Conservation (phyloP, 2,329 filamentous ascomycete species). For the Aschersonia sp. region DNA sequence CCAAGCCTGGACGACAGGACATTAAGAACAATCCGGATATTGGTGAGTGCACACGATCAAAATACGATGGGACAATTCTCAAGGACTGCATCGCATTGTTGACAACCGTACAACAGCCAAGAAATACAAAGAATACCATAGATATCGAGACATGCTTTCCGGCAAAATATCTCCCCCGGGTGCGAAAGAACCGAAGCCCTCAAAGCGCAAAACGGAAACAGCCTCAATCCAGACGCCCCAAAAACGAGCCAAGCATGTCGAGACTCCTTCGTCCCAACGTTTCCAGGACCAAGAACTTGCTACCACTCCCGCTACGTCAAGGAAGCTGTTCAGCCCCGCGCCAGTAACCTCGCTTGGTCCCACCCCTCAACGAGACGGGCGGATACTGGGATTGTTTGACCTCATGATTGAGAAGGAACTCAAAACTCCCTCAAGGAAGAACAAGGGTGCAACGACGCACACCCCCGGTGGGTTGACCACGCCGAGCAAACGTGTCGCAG, state of each 20-base stretch:
- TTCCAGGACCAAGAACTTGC: constrained; percentile 27
- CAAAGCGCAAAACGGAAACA: constrained; percentile 27
- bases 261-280: constrained; percentile 31
- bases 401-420: constrained; percentile 38
- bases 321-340: constrained; percentile 45
- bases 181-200: constrained; percentile 11
- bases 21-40: constrained; percentile 62
- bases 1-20: constrained; percentile 58
- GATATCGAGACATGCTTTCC: constrained; percentile 41
- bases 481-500: background rate
- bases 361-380: constrained; percentile 67
- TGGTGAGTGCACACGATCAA: constrained; percentile 29
- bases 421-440: constrained; percentile 33
- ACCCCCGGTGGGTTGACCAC: constrained; percentile 1
- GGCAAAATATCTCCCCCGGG: constrained; percentile 31
- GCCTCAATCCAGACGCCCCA: constrained; percentile 28
- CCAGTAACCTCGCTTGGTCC: constrained; percentile 54
- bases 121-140: constrained; percentile 68
- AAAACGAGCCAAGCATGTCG: constrained; percentile 31
- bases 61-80: background rate
- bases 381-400: constrained; percentile 66
- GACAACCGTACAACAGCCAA: constrained; percentile 27
- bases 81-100: background rate
- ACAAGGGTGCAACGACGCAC: constrained; percentile 4
- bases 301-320: constrained; percentile 39